phyloP scores from a whole-genome alignment of 371 early-diverging fungal species.

The Rhizopus stolonifer region DNA sequence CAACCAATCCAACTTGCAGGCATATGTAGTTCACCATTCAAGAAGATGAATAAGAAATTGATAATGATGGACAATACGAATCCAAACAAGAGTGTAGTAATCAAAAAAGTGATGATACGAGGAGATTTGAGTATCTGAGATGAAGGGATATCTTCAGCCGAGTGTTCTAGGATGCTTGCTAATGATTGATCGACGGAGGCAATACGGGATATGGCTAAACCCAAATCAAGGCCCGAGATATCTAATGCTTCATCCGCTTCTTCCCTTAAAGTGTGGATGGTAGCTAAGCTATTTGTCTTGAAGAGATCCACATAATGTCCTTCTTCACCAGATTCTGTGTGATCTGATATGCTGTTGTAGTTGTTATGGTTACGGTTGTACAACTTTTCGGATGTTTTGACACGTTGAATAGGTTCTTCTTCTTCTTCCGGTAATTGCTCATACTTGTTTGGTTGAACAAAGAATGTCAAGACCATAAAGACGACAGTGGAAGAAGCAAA shows the following conservation, averaged over 20 bases:
- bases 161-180: slow-evolving; percentile 7
- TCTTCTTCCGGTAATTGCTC: slow-evolving; percentile 1
- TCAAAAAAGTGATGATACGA: slow-evolving; percentile 33
- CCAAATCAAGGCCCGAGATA: slow-evolving; percentile 23
- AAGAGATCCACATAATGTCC: slow-evolving; percentile 21
- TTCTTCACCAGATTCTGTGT: slow-evolving; percentile 3
- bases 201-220: slow-evolving; percentile 35
- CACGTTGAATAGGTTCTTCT: not conserved
- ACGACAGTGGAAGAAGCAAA: slow-evolving; percentile 26
- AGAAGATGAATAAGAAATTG: slow-evolving; percentile 42
- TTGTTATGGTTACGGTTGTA: slow-evolving; percentile 5
- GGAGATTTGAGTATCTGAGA: slow-evolving; percentile 24
- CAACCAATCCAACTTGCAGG: slow-evolving; percentile 43
- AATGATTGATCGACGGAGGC: slow-evolving; percentile 36
- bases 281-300: slow-evolving; percentile 24
- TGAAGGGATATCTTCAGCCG: slow-evolving; percentile 18
- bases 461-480: slow-evolving; percentile 23
- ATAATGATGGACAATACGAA: slow-evolving; percentile 39
- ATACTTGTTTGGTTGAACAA: slow-evolving; percentile 12
- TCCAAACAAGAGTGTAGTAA: slow-evolving; percentile 38
- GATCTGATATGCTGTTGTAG: slow-evolving; percentile 16
- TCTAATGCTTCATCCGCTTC: slow-evolving; percentile 40
- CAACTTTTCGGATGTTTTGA: slow-evolving; percentile 13
- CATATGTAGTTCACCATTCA: slow-evolving; percentile 37
- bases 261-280: slow-evolving; percentile 30